Evolutionary conservation across 176 grass and related monocot genomes (phyloP), one percentile per base, ranked within the genome.

Genomic region (Avena sativa): DNA sequence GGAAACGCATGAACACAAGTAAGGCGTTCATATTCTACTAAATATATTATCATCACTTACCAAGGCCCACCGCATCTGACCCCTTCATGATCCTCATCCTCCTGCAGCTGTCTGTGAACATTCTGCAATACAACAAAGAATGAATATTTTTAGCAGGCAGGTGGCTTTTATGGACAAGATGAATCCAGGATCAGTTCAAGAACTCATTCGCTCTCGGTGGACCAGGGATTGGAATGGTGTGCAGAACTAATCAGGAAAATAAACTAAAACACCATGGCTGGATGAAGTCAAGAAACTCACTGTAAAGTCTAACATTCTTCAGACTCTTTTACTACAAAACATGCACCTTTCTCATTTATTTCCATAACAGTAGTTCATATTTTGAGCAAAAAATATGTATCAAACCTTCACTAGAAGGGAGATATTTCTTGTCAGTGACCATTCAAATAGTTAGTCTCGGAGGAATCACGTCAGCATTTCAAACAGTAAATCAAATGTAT

Each of bases 1-100:
- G 28, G 38, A 82, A 71, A 73, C 23, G 6, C 80, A 83, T 66
- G 74, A 36, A 79, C 65, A 78, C 36, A 36, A 1, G 32, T 13
- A 79, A 83, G 11, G 21, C 8, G 47, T 65, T 21, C 23, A 79
- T 79, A 64, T 87, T 61, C 21, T 65, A 63, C 53, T 28, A 46
- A 9, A 63, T 16, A 65, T 19, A 49, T 25, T 52, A 67, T 46
- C 21, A 50, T 23, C 79, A 84, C 89, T 91, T 91, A 91, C 89
- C 85, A 68, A 91, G 85, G 57, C 89, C 89, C 66, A 91, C 89
- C 79, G 89, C 89, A 80, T 91, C 89, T 16, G 89, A 84, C 19
- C 85, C 81, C 89, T 91, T 91, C 89, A 91, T 91, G 69, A 91
- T 91, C 81, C 89, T 84, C 67, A 91, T 81, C 85, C 89, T 87